Conservation (phyloP, 2,329 filamentous ascomycete genomes). For the Aspergillus sp. region DNA sequence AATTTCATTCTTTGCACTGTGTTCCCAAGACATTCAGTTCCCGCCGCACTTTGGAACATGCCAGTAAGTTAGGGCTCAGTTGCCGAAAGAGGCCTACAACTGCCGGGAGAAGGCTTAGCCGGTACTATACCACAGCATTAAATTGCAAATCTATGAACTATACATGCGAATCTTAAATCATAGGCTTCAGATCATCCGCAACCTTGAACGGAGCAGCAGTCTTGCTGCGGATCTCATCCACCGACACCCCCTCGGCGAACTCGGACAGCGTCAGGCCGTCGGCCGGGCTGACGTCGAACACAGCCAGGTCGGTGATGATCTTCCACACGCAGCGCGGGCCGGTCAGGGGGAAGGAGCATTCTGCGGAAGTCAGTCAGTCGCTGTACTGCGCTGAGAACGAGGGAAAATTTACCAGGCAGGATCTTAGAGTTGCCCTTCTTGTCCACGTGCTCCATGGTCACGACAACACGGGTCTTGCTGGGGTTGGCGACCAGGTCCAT, state of each 20-base stretch:
- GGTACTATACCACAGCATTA: not conserved
- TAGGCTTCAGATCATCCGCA: slow-evolving; percentile 48
- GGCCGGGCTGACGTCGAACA: slow-evolving; percentile 63
- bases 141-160: not conserved
- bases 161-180: slow-evolving; percentile 25
- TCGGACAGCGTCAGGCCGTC: slow-evolving; percentile 51
- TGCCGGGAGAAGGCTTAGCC: not conserved
- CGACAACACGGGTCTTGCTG: slow-evolving; percentile 61
- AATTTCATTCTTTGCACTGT: too few relatives aligned
- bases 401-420: slow-evolving; percentile 27
- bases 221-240: slow-evolving; percentile 61
- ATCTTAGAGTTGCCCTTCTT: slow-evolving; percentile 62
- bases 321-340: slow-evolving; percentile 58
- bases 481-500: slow-evolving; percentile 70
- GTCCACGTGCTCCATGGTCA: slow-evolving; percentile 61
- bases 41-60: too few relatives aligned
- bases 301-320: slow-evolving; percentile 63
- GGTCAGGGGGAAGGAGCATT: slow-evolving; percentile 57
- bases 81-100: too few relatives aligned
- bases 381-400: not conserved
- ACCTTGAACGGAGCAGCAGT: slow-evolving; percentile 61
- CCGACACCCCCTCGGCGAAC: slow-evolving; percentile 58
- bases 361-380: slow-evolving; percentile 26
- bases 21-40: too few relatives aligned
- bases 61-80: too few relatives aligned